phyloP scores from a whole-genome alignment of 257 asterid species.

The Avicennia marina region DNA sequence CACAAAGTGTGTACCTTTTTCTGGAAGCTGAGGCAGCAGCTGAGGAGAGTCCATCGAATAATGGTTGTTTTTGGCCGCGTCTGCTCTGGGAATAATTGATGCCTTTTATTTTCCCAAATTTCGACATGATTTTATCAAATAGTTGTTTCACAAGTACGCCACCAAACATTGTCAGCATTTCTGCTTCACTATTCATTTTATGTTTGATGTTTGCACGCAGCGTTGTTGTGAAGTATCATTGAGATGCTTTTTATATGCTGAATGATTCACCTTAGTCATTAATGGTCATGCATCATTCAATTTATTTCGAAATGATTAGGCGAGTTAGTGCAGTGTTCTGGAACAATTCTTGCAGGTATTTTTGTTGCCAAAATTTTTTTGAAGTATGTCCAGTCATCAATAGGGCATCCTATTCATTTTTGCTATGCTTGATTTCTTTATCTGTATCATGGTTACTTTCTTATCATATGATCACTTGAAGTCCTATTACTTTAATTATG shows the following conservation, averaged over 20 bases:
- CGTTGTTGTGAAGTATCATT: neutral
- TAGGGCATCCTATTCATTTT: neutral
- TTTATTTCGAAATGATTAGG: neutral
- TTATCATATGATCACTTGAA: slow-evolving; percentile 5
- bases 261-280: neutral
- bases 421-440: slow-evolving; percentile 2
- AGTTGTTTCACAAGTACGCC: slow-evolving; percentile 59
- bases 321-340: slow-evolving; percentile 69
- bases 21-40: slow-evolving; percentile 59
- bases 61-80: slow-evolving; percentile 30
- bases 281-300: no score
- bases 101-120: slow-evolving; percentile 75
- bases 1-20: slow-evolving; percentile 38
- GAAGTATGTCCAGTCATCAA: neutral
- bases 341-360: slow-evolving; percentile 93
- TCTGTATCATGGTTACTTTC: slow-evolving; percentile 10
- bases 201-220: neutral
- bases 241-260: neutral
- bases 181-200: neutral
- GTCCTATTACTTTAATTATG: slow-evolving; percentile 10
- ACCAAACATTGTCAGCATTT: neutral
- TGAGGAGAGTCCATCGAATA: slow-evolving; percentile 46
- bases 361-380: slow-evolving; percentile 9
- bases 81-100: slow-evolving; percentile 63
- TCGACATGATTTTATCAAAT: slow-evolving; percentile 68